Base-by-base conservation (phyloP, 176 grass and related monocot species). In the Otatea glauca region DNA sequence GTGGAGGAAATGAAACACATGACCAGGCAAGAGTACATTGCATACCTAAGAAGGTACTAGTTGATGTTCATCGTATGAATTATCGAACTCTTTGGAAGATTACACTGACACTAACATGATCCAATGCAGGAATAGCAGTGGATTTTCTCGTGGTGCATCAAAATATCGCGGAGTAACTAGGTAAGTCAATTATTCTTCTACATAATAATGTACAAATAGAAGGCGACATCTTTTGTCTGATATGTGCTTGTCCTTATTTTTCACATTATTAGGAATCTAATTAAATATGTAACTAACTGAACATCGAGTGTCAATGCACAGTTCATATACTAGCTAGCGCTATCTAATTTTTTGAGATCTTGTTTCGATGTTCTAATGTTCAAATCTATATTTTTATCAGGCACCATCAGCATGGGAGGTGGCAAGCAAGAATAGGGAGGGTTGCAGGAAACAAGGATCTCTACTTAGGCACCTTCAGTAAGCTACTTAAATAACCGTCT, bases 381-480 rank as follows among this genome's bases (percentile, higher is more conserved):
- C 39, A 61, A 47, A 78, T 72, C 3, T 5, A 56, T 68, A 48
- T 24, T 84, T 18, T 78, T 64, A 43, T 24, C 76, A 91, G 92
- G 48, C 92, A 94, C 71, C 92, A 94, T 81, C 92, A 94, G 35
- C 92, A 94, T 63, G 92, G 92, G 12, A 88, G 92, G 77, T 94
- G 92, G 92, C 92, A 94, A 87, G 92, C 92, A 81, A 94, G 92
- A 72, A 94, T 94, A 50, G 92, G 92, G 55, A 81, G 92, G 80
- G 92, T 94, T 77, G 89, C 92, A 35, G 92, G 92, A 48, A 94
- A 94, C 80, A 94, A 94, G 61, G 92, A 91, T 27, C 86, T 94
- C 42, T 94, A 94, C 66, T 62, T 94, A 67, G 92, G 92, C 48
- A 94, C 92, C 66, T 94, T 94, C 89, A 94, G 92, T 94, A 89